A percentile compares a stretch with the other conserved stretches of the same genome.
Evolutionary conservation across 257 asterid genomes (phyloP).

Genomic region (Petrea volubilis): DNA sequence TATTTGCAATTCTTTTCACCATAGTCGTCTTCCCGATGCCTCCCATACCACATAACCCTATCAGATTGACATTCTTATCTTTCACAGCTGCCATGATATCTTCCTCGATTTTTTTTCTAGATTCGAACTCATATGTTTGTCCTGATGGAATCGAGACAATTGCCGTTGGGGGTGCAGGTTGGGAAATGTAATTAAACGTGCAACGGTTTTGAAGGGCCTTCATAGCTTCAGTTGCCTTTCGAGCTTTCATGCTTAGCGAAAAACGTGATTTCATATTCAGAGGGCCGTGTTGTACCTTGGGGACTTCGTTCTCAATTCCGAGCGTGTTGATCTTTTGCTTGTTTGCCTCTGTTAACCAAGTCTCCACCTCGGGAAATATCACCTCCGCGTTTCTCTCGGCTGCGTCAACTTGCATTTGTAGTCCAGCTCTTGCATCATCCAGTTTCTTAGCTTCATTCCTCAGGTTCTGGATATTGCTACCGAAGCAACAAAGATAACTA

Average conservation of each 20-base stretch:
- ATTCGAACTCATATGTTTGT: neutral
- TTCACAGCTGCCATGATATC: conserved; percentile 1
- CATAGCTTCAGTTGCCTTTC: neutral
- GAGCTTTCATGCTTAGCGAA: neutral
- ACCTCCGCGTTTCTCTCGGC: conserved; percentile 1
- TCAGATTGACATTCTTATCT: neutral
- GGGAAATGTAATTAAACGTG: neutral
- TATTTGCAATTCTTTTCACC: neutral
- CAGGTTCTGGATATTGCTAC: neutral
- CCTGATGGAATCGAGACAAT: neutral
- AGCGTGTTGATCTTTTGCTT: too few relatives aligned
- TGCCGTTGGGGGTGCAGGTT: neutral
- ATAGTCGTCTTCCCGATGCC: conserved; percentile 7
- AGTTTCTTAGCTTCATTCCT: neutral
- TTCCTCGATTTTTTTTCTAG: conserved; percentile 8
- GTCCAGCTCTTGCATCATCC: neutral
- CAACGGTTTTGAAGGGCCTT: neutral
- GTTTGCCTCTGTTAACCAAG: neutral
- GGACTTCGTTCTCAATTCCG: neutral
- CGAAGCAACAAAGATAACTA: conserved; percentile 13
- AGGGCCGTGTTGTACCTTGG: neutral
- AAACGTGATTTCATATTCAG: neutral
- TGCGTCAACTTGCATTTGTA: neutral
- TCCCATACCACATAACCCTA: conserved; percentile 12
- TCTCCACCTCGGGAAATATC: neutral